Percentiles rank a stretch among this genome's conserved stretches.
Conservation (phyloP, 192 early-diverging fungal genomes). For the Glomus cerebriforme region DNA sequence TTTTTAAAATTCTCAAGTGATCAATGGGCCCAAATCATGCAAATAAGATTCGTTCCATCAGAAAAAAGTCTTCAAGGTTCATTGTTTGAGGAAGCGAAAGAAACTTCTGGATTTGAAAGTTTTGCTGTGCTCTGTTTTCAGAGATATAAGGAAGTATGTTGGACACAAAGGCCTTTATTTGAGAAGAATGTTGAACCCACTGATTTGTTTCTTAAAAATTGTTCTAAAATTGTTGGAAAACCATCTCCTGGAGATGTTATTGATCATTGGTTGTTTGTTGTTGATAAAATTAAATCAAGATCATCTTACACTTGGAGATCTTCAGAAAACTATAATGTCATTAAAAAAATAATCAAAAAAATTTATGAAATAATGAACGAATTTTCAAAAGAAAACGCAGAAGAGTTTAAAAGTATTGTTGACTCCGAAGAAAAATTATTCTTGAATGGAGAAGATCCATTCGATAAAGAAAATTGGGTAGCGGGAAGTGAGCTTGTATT, state of each 20-base stretch:
- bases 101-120: not conserved
- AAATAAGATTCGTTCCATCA: constrained; percentile 5
- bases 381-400: not conserved
- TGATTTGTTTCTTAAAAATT: not conserved
- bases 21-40: not conserved
- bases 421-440: not conserved
- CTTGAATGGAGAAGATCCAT: constrained; percentile 21
- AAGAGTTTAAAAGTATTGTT: not conserved
- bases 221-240: not conserved
- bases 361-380: constrained; percentile 2
- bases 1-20: not conserved
- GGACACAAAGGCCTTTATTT: constrained; percentile 9
- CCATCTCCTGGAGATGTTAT: not conserved
- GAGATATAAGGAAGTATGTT: not conserved
- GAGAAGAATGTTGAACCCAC: not conserved
- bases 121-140: not conserved
- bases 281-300: not conserved
- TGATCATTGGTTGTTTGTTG: not conserved
- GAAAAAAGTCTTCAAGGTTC: not conserved
- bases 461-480: constrained; percentile 1
- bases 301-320: not conserved
- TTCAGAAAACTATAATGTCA: not conserved
- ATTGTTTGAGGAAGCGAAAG: not conserved
- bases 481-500: constrained; percentile 1
- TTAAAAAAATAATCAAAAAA: not conserved